Evolutionary conservation across 1,139 yeast genomes (phyloP), one percentile per base, ranked within the genome.

Genomic region (Taiozyma sp.): DNA sequence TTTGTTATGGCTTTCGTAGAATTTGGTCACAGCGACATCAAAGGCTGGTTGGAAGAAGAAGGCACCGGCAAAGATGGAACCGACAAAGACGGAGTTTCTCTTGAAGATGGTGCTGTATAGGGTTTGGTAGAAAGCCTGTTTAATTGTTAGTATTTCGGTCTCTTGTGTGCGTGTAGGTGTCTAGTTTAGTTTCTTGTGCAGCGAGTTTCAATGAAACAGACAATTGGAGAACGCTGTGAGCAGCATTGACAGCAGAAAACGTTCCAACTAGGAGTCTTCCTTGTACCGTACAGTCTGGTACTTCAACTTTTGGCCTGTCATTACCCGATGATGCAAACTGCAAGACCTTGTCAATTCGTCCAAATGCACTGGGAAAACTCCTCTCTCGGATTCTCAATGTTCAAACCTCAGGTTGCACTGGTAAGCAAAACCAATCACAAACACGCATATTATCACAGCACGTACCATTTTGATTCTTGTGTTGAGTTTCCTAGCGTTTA

Each of bases 41-140:
- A 91, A 92, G 66, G 81, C 82, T 57, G 81, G 86, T 77, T 93
- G 96, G 81, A 92, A 92, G 59, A 85, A 84, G 70, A 93, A 93
- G 48, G 99, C 93, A 64, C 89, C 83, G 49, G 83, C 87, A 63
- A 93, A 87, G 57, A 93, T 78, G 59, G 96, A 77, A 59, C 91
- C 92, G 59, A 93, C 96, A 73, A 80, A 90, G 61, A 87, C 78
- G 50, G 98, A 83, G 84, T 93, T 93, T 80, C 98, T 90, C 81
- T 89, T 89, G 81, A 89, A 85, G 59, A 93, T 70, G 55, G 83
- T 76, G 79, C 82, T 83, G 80, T 81, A 83, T 58, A 84, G 63
- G 48, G 80, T 69, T 46, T 85, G 67, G 68, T 78, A 73, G 63
- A 79, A 70, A 57, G 82, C 51, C 64, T 58, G 51, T 5, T 14